These are phyloP conservation scores for Phytopythium kandeliae DNA, from an alignment of 352 stramenopile species.

Conservation along the genomic window DNA sequence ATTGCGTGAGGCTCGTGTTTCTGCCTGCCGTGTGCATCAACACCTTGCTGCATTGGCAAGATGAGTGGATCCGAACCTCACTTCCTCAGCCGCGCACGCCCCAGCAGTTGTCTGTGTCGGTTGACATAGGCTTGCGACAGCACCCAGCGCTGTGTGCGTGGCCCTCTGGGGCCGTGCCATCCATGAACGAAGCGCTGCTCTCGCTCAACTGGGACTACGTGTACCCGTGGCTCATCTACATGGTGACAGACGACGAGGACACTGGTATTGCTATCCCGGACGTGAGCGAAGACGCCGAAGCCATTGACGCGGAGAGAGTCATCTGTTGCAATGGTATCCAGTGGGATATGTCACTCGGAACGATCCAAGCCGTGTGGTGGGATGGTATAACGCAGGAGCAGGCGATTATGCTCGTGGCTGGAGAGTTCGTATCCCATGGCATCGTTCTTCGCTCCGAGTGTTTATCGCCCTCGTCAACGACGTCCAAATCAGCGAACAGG, in stretches of 20 bases:
- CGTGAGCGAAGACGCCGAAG: not conserved
- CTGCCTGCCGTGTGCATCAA: conserved; percentile 18
- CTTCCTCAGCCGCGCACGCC: not conserved
- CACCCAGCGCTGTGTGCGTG: conserved; percentile 2
- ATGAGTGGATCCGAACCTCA: conserved; percentile 3
- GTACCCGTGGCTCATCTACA: conserved; percentile 50
- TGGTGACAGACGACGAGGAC: conserved; percentile 38
- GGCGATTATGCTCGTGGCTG: conserved; percentile 37
- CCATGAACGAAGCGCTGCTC: conserved; percentile 36
- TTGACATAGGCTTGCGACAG: conserved; percentile 37
- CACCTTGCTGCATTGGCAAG: conserved; percentile 21
- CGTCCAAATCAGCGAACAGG: not conserved
- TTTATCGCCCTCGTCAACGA: not conserved
- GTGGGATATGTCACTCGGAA: conserved; percentile 58
- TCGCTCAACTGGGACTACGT: conserved; percentile 69
- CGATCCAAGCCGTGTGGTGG: conserved; percentile 63
- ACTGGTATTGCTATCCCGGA: not conserved
- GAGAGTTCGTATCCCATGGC: conserved; percentile 58
- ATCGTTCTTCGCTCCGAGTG: conserved; percentile 10
- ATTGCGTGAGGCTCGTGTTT: conserved; percentile 21
- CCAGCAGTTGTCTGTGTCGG: conserved; percentile 41
- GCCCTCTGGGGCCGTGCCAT: conserved; percentile 29
- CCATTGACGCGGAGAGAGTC: not conserved
- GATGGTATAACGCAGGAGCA: conserved; percentile 49
- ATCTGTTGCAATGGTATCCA: conserved; percentile 43